Percentiles rank a stretch among this genome's conserved stretches.
Conservation (phyloP, 495 filamentous ascomycete genomes). For the Hypomontagnella monticulosa region DNA sequence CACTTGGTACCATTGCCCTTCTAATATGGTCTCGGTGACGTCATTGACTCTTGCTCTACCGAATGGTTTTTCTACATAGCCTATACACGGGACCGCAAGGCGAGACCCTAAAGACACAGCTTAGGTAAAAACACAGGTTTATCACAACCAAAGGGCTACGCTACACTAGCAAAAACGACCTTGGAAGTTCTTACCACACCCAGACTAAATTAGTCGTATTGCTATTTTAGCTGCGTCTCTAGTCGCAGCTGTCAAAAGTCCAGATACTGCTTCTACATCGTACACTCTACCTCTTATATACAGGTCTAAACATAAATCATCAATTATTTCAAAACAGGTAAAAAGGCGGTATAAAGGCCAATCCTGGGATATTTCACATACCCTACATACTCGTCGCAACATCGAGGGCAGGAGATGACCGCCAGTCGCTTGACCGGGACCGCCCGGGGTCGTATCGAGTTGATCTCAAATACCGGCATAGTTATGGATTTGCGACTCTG, state of each 20-base stretch:
- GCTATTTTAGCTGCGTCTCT: constrained; percentile 2
- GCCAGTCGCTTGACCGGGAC: constrained; percentile 14
- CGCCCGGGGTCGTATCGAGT: constrained; percentile 21
- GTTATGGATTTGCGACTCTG: constrained; percentile 22
- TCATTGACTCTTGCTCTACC: constrained; percentile 12
- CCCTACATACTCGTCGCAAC: neutral
- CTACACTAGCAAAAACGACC: constrained; percentile 15
- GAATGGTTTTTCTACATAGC: neutral
- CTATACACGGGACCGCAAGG: constrained; percentile 12
- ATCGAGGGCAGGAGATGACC: constrained; percentile 24
- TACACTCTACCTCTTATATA: neutral
- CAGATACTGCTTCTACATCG: neutral
- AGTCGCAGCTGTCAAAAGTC: constrained; percentile 25
- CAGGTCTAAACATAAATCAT: neutral
- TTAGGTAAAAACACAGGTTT: constrained; percentile 17
- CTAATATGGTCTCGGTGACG: constrained; percentile 13
- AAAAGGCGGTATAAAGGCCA: neutral
- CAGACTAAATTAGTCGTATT: constrained; percentile 20
- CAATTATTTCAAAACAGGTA: constrained; percentile 7
- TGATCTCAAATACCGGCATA: constrained; percentile 17
- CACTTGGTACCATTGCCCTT: neutral
- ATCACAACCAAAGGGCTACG: constrained; percentile 10
- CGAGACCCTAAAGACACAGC: constrained; percentile 10
- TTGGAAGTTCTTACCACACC: constrained; percentile 25
- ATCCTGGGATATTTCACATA: neutral